phyloP scores from a whole-genome alignment of 805 yeast species.

The Cyberlindnera maclurae region DNA sequence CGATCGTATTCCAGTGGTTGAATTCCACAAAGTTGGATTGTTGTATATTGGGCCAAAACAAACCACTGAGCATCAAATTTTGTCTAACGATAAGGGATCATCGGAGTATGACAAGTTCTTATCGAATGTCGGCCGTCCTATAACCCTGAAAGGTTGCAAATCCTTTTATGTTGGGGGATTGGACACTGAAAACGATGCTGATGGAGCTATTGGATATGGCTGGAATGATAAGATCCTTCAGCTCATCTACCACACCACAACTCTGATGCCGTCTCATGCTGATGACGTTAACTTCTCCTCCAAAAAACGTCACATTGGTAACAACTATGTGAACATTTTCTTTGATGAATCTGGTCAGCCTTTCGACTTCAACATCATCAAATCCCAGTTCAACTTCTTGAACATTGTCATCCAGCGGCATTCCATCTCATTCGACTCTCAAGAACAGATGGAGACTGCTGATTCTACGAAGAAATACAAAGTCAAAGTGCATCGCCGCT shows the following conservation, averaged over 20 bases:
- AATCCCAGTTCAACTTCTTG: constrained; percentile 77
- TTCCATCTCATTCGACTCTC: constrained; percentile 19
- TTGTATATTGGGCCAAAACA: constrained; percentile 70
- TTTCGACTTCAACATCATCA: constrained; percentile 63
- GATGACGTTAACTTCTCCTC: constrained; percentile 37
- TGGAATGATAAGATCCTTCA: constrained; percentile 71
- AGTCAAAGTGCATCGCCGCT: constrained; percentile 56
- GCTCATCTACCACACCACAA: constrained; percentile 69
- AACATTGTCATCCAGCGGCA: constrained; percentile 73
- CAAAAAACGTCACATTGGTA: constrained; percentile 84
- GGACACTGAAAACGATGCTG: constrained; percentile 59
- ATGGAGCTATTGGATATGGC: constrained; percentile 68
- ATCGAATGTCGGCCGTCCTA: constrained; percentile 48
- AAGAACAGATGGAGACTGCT: constrained; percentile 6
- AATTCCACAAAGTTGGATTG: constrained; percentile 72
- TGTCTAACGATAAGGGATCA: constrained; percentile 62
- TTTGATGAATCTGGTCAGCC: constrained; percentile 68
- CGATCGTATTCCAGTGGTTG: constrained; percentile 72
- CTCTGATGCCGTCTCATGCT: constrained; percentile 62
- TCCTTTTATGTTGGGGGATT: constrained; percentile 70
- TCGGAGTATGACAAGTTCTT: constrained; percentile 52
- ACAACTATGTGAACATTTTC: constrained; percentile 72
- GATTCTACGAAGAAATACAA: constrained; percentile 37
- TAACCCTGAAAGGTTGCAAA: constrained; percentile 48
- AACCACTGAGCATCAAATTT: constrained; percentile 51